Evolutionary conservation across 352 stramenopile genomes (phyloP), one percentile per base, ranked within the genome.

Genomic region (Phytophthora europaea): DNA sequence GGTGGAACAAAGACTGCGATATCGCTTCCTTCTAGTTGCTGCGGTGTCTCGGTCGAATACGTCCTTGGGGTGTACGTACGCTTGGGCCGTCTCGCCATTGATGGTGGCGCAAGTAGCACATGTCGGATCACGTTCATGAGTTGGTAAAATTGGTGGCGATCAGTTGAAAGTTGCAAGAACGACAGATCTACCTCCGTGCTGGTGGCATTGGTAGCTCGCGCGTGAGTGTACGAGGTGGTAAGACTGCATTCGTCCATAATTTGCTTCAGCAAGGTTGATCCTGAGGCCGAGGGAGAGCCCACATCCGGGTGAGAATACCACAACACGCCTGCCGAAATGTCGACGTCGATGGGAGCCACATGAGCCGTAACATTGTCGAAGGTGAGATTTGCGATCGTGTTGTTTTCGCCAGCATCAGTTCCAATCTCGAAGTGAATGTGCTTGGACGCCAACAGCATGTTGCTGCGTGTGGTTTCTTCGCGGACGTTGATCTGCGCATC

Each of bases 101-200:
- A 85, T 12, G 89, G 89, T 7, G 89, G 88, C 7, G 89, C 88
- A 3, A 96, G 67, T 8, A 95, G 62, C 1, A 96, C 89, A 61
- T 94, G 85, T 7, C 85, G 76, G 48, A 92, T 75, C 4, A 95
- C 88, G 38, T 92, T 90, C 40, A 96, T 73, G 20, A 94, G 80
- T 65, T 96, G 89, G 60, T 92, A 95, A 57, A 96, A 96, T 60
- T 95, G 88, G 33, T 93, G 81, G 5, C 86, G 80, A 71, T 96
- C 89, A 0, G 86, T 90, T 1, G 85, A 91, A 4, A 95, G 75
- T 54, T 91, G 81, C 18, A 95, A 62, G 31, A 90, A 91, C 0
- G 88, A 94, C 54, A 96, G 67, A 51, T 94, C 84, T 5, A 84
- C 78, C 40, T 90, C 78, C 0, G 92, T 85, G 1, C 69, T 77